These are phyloP conservation scores for Eucalyptus erythrocorys DNA, from an alignment of 345 rosid genomes.

Conservation along the genomic window DNA sequence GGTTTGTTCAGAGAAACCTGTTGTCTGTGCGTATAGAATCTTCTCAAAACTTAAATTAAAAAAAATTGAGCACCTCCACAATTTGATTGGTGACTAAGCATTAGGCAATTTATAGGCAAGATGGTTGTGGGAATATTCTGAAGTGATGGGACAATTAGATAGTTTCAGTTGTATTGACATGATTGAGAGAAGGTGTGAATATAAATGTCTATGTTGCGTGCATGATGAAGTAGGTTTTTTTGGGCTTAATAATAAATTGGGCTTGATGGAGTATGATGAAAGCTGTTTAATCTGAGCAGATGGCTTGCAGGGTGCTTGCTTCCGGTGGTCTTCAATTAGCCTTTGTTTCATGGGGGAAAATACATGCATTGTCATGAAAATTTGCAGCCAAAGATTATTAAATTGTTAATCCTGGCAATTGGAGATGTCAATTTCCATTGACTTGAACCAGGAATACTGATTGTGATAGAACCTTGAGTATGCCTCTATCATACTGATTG, in stretches of 20 bases:
- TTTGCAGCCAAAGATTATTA: neutral
- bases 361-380: neutral
- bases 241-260: neutral
- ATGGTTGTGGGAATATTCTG: neutral
- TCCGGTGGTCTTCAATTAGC: neutral
- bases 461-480: neutral
- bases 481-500: neutral
- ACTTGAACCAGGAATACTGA: neutral
- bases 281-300: neutral
- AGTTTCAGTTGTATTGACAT: neutral
- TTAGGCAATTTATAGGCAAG: neutral
- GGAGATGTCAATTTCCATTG: neutral
- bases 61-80: neutral
- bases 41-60: neutral
- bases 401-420: neutral
- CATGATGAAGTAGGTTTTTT: neutral
- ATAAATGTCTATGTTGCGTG: neutral
- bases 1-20: neutral
- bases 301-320: neutral
- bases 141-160: neutral
- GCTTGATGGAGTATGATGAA: neutral
- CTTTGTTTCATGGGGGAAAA: neutral
- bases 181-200: neutral
- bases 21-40: neutral
- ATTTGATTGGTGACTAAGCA: neutral